These are phyloP conservation scores for Orbilia blumenaviensis DNA, from an alignment of 2,329 filamentous ascomycete species.

Conservation along the genomic window DNA sequence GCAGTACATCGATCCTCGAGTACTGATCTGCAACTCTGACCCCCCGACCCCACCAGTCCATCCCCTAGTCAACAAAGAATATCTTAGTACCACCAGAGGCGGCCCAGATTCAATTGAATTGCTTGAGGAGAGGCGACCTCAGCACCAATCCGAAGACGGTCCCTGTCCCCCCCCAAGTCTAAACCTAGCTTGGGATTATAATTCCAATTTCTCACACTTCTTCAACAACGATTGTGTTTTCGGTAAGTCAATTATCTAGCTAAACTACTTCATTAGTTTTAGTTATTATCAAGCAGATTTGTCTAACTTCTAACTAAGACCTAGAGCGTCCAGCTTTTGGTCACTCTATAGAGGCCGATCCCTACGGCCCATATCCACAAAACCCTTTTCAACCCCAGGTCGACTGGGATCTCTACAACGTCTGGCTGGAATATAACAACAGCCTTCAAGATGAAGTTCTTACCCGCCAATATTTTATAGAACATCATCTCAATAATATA, in stretches of 20 bases:
- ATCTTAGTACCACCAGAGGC: not conserved
- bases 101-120: not conserved
- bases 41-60: not conserved
- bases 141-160: not conserved
- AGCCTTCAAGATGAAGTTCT: not conserved
- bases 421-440: not conserved
- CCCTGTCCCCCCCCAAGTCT: not conserved
- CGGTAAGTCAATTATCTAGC: too few relatives aligned
- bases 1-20: not conserved
- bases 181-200: not conserved
- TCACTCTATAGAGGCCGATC: too few relatives aligned
- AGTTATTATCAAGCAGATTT: too few relatives aligned
- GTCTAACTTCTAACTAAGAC: too few relatives aligned
- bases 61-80: not conserved
- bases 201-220: too few relatives aligned
- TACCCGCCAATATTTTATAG: not conserved
- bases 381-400: too few relatives aligned
- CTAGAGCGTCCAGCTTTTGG: too few relatives aligned
- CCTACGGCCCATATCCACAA: too few relatives aligned
- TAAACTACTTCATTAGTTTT: too few relatives aligned
- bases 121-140: constrained; percentile 2
- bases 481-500: not conserved
- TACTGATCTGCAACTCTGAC: not conserved
- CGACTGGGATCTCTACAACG: not conserved
- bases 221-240: too few relatives aligned